Percentiles rank a stretch among this genome's conserved stretches.
Conservation (phyloP, 371 early-diverging fungal genomes). For the Mucor saturninus region DNA sequence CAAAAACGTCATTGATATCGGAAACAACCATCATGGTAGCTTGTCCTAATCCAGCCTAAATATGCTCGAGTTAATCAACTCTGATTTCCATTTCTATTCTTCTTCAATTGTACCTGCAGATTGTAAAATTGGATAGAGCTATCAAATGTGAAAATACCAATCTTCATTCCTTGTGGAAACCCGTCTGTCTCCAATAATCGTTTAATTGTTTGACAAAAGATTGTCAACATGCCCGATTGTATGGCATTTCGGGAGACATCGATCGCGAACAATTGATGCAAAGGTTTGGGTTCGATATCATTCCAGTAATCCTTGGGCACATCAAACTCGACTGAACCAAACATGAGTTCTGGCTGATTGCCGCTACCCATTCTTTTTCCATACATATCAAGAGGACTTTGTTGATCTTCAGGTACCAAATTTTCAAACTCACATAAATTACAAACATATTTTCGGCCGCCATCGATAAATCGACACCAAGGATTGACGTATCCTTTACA, state of each 20-base stretch:
- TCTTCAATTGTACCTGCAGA: conserved; percentile 60
- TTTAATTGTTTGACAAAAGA: conserved; percentile 68
- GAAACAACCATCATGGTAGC: conserved; percentile 96
- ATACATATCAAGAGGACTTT: conserved; percentile 90
- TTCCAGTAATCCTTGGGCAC: conserved; percentile 79
- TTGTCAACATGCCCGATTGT: conserved; percentile 80
- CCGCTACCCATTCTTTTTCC: conserved; percentile 87
- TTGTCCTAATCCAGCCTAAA: conserved; percentile 73
- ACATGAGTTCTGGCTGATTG: conserved; percentile 87
- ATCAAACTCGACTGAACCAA: conserved; percentile 90
- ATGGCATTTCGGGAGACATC: conserved; percentile 90
- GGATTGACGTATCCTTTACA: conserved; percentile 97
- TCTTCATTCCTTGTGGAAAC: conserved; percentile 58
- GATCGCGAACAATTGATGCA: conserved; percentile 86
- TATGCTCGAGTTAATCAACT: not conserved
- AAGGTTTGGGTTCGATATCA: conserved; percentile 59
- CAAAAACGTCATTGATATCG: conserved; percentile 91
- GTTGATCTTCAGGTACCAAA: conserved; percentile 85
- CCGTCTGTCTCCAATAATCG: conserved; percentile 56
- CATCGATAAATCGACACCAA: conserved; percentile 82
- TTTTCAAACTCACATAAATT: conserved; percentile 92
- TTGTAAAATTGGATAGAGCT: conserved; percentile 95
- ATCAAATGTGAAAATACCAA: conserved; percentile 94
- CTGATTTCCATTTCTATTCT: not conserved
- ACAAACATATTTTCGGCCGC: conserved; percentile 90